These are phyloP conservation scores for Anastatica hierochuntica DNA, from an alignment of 345 rosid species.

Conservation along the genomic window DNA sequence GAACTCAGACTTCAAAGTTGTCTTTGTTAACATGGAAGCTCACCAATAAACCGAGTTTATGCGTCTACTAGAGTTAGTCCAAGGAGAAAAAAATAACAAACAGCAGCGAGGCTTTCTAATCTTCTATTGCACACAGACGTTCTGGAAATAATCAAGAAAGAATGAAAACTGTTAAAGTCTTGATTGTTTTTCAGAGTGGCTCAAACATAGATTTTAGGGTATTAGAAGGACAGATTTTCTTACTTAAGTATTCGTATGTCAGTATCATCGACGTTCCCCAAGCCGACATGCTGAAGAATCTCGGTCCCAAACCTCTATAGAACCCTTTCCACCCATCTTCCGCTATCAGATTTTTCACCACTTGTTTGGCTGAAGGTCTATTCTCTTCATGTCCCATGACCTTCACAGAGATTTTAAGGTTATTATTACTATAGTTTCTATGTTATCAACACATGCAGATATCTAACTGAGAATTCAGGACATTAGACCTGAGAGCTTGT, in stretches of 20 bases:
- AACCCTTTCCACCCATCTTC: constrained; percentile 96
- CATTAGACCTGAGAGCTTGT: neutral
- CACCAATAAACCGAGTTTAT: neutral
- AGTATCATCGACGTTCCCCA: constrained; percentile 99
- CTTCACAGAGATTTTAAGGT: constrained; percentile 20
- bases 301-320: constrained; percentile 86
- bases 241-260: constrained; percentile 95
- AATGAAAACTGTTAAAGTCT: neutral
- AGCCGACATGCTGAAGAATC: constrained; percentile 96
- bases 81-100: constrained; percentile 6
- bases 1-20: constrained; percentile 21
- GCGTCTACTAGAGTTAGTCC: constrained; percentile 13
- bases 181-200: too few relatives aligned
- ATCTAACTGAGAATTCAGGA: neutral
- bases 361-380: constrained; percentile 57
- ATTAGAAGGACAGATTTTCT: constrained; percentile 14
- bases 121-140: constrained; percentile 70
- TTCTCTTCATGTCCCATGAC: constrained; percentile 76
- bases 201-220: too few relatives aligned
- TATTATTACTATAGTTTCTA: neutral
- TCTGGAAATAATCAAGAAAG: constrained; percentile 34
- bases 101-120: constrained; percentile 16
- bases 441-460: neutral
- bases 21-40: neutral
- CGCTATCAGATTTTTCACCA: constrained; percentile 56